Base-by-base conservation (phyloP, 768 basidiomycete genomes). In the Pleurotus giganteus region DNA sequence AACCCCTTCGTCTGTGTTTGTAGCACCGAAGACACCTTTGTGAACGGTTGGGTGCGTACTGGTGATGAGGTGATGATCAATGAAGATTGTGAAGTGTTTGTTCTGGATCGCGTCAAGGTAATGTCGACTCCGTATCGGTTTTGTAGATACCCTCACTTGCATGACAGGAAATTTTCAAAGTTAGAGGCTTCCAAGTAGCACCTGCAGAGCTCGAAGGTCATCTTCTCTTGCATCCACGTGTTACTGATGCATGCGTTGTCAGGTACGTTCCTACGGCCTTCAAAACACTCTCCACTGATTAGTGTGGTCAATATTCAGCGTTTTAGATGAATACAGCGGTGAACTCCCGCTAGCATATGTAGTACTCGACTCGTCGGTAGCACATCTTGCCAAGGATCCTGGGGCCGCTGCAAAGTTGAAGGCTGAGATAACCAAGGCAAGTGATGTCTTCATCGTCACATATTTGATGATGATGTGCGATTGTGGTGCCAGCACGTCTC, bases 71-170 rank as follows among this genome's bases (percentile, higher is more conserved):
- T 89, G 34, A 76, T 89, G 62, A 80, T 88, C 57, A 78, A 42
- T 13, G 41, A 71, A 58, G 73, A 81, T 49, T 74, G 77, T 9
- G 85, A 89, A 57, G 63, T 89, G 1, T 88, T 82, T 61, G 72
- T 91, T 24, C 81, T 91, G 11, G 89, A 91, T 65, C 81, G 89
- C 23, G 65, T 89, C 53, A 91, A 89, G 78, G 86, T 84, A 60
- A n/a, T 58, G 12, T 2, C 17, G 15, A 27, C 42, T n/a, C 21
- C 44, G 1, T 17, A 13, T 17, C 7, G 39, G 28, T 13, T 17
- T 46, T 21, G 21, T 42, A 36, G 39, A 26, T 29, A 36, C 47
- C 29, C n/a, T 31, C 28, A 4, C 28, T 24, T 42, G 55, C 37
- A 5, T 31, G 36, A 37, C 53, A 86, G 86, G 87, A 89, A 74